Conservation (phyloP, 805 yeast species). For the Huiozyma sinensis region DNA sequence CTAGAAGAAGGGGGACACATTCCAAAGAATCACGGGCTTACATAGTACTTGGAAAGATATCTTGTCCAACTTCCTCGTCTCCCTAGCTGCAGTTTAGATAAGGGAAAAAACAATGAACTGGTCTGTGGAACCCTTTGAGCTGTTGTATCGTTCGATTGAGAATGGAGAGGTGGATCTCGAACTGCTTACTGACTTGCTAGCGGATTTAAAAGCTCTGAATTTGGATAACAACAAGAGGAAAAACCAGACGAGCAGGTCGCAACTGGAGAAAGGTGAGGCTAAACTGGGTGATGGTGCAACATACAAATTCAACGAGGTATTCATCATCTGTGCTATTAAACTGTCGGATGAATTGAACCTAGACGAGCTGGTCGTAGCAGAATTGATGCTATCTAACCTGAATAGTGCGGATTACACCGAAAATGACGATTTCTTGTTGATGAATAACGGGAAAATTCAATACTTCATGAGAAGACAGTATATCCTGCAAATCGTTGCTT, state of each 20-base stretch:
- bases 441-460: slow-evolving; percentile 56
- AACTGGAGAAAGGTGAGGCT: slow-evolving; percentile 37
- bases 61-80: too few relatives aligned
- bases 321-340: slow-evolving; percentile 46
- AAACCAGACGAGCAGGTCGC: slow-evolving; percentile 36
- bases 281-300: slow-evolving; percentile 37
- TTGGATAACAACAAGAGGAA: slow-evolving; percentile 31
- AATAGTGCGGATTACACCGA: slow-evolving; percentile 13
- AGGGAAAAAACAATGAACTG: slow-evolving; percentile 13
- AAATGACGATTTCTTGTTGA: slow-evolving; percentile 17
- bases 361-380: slow-evolving; percentile 70
- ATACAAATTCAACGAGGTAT: slow-evolving; percentile 54
- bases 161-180: slow-evolving; percentile 14
- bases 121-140: slow-evolving; percentile 28
- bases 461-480: slow-evolving; percentile 62
- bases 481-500: slow-evolving; percentile 56
- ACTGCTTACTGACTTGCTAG: slow-evolving; percentile 27
- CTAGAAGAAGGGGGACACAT: too few relatives aligned
- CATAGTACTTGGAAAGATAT: too few relatives aligned
- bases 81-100: too few relatives aligned
- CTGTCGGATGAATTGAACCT: slow-evolving; percentile 57
- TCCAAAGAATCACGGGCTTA: too few relatives aligned
- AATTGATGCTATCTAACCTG: slow-evolving; percentile 39
- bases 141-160: slow-evolving; percentile 39
- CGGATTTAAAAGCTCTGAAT: slow-evolving; percentile 37